Conservation (phyloP, 2,329 filamentous ascomycete genomes). For the Phoma sp. region DNA sequence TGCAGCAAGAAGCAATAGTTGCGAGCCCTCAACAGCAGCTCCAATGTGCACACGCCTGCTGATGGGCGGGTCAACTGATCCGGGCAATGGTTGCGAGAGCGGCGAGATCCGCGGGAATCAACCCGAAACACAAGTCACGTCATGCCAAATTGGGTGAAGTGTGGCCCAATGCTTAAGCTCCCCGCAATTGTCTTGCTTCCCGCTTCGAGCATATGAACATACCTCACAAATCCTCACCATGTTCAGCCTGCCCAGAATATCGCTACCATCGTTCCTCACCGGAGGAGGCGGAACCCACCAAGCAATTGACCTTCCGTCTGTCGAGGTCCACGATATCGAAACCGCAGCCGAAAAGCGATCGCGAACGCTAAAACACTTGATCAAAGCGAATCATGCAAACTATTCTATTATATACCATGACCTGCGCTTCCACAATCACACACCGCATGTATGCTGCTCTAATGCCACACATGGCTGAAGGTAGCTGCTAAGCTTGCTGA, state of each 20-base stretch:
- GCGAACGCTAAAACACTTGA: constrained; percentile 84
- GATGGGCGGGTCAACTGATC: constrained; percentile 2
- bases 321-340: constrained; percentile 81
- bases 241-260: constrained; percentile 34
- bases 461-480: constrained; percentile 25
- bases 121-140: constrained; percentile 24
- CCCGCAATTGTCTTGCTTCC: constrained; percentile 26
- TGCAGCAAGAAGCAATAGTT: constrained; percentile 1
- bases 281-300: constrained; percentile 27
- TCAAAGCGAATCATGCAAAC: constrained; percentile 92
- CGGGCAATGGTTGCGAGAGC: constrained; percentile 25
- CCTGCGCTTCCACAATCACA: constrained; percentile 80
- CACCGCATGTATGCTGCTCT: constrained; percentile 68
- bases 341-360: constrained; percentile 78
- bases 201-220: constrained; percentile 9
- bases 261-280: constrained; percentile 30
- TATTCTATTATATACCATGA: constrained; percentile 82
- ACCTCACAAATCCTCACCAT: constrained; percentile 20
- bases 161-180: constrained; percentile 20
- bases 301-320: constrained; percentile 65
- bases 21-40: neutral
- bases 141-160: constrained; percentile 33
- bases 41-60: neutral
- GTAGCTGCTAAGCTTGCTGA: constrained; percentile 39
- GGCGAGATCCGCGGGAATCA: constrained; percentile 5